Evolutionary conservation across 306 rosid species (phyloP).

Genomic region (Citrullus colocynthis): DNA sequence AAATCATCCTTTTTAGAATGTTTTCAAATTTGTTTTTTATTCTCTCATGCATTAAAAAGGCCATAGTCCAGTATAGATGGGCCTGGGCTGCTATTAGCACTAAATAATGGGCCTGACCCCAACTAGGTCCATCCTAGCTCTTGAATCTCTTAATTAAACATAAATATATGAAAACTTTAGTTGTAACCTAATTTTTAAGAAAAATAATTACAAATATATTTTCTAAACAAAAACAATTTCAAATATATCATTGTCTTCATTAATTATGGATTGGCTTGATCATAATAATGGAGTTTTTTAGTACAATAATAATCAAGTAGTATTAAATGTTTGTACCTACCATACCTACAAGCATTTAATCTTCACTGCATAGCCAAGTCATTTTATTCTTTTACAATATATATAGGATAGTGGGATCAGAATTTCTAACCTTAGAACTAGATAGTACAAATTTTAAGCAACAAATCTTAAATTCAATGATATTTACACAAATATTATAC

Average conservation of each 20-base stretch:
- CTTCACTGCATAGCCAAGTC: neutral
- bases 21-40: too few relatives aligned
- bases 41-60: neutral
- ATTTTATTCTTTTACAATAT: too few relatives aligned
- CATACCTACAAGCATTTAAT: neutral
- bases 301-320: neutral
- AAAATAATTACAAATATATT: neutral
- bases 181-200: too few relatives aligned
- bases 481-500: neutral
- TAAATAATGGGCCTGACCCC: neutral
- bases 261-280: neutral
- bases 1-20: too few relatives aligned
- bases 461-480: neutral
- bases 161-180: neutral
- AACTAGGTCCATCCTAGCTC: neutral
- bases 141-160: neutral
- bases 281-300: too few relatives aligned
- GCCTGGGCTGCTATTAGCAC: neutral
- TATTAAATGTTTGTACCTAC: neutral
- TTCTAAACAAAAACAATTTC: neutral
- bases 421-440: too few relatives aligned
- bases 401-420: too few relatives aligned
- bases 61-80: neutral
- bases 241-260: neutral
- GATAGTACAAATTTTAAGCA: too few relatives aligned